These are phyloP conservation scores for Ceratocystis destructans DNA, from an alignment of 2,329 filamentous ascomycete species.

Conservation along the genomic window DNA sequence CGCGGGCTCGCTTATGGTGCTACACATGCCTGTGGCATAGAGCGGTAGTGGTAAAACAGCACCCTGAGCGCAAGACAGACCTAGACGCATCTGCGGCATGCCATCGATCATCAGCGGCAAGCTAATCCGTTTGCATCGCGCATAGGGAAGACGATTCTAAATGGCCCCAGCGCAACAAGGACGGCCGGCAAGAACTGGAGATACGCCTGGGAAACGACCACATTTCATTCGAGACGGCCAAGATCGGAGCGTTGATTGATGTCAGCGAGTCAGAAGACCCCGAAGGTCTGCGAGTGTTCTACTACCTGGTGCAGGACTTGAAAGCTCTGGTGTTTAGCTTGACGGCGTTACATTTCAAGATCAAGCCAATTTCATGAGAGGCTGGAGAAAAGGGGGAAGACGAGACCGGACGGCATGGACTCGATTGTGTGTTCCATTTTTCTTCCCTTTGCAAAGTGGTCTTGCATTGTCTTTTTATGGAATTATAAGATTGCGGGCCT, in stretches of 20 bases:
- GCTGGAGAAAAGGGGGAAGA: neutral
- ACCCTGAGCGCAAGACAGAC: no score
- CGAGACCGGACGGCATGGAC: neutral
- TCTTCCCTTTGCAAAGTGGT: no score
- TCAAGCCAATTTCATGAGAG: constrained; percentile 52
- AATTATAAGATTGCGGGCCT: no score
- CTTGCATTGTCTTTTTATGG: no score
- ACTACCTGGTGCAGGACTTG: constrained; percentile 94
- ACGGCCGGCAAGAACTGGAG: constrained; percentile 90
- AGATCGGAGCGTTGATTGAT: constrained; percentile 93
- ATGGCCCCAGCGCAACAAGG: constrained; percentile 99
- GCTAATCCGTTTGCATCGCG: neutral
- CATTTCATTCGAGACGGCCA: constrained; percentile 98
- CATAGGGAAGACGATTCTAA: constrained; percentile 89
- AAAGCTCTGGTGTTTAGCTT: constrained; percentile 94
- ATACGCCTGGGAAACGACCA: constrained; percentile 89
- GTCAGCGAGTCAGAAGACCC: constrained; percentile 93
- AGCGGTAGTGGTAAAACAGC: no score
- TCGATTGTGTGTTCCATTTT: no score
- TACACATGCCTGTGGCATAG: neutral
- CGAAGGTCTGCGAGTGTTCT: constrained; percentile 91
- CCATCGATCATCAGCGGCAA: neutral
- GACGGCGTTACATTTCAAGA: constrained; percentile 96
- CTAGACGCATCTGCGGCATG: neutral
- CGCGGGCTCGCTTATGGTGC: neutral